Evolutionary conservation across 148 eudicot genomes (phyloP).

Genomic region (Simmondsia chinensis): DNA sequence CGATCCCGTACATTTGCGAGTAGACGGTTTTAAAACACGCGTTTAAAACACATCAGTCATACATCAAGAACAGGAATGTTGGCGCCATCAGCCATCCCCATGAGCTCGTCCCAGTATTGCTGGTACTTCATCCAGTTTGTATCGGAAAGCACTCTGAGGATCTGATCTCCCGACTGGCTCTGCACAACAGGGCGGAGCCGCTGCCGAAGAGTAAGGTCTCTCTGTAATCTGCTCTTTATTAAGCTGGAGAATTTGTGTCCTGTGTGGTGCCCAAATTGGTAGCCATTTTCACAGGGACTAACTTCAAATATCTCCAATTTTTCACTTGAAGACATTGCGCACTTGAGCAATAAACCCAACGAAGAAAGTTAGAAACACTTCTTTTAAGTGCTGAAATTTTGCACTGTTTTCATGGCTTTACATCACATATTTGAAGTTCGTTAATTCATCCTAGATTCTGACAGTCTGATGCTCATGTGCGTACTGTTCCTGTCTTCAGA

Average conservation of each 20-base stretch:
- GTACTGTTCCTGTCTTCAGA: no score
- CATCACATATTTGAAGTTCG: no score
- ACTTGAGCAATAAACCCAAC: no score
- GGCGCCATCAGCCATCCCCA: constrained; percentile 69
- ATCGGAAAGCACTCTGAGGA: constrained; percentile 32
- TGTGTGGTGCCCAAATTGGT: constrained; percentile 59
- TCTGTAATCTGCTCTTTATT: constrained; percentile 55
- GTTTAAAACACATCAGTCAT: no score
- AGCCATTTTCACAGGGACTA: constrained; percentile 51
- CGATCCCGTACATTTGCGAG: no score
- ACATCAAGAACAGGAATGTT: constrained; percentile 55
- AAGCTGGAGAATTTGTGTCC: constrained; percentile 56
- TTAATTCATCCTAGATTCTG: no score
- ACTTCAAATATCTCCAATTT: constrained; percentile 48
- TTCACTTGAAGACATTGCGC: no score
- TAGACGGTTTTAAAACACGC: no score
- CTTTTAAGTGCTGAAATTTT: no score
- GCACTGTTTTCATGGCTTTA: no score
- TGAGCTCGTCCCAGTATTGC: constrained; percentile 66
- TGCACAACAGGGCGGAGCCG: constrained; percentile 64
- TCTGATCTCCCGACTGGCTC: constrained; percentile 19
- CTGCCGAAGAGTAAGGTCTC: constrained; percentile 55
- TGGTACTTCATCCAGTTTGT: constrained; percentile 45
- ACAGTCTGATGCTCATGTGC: no score
- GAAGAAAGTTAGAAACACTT: no score